These are phyloP conservation scores for Ophiostoma perfectum DNA, from an alignment of 2,329 filamentous ascomycete genomes.

Conservation along the genomic window DNA sequence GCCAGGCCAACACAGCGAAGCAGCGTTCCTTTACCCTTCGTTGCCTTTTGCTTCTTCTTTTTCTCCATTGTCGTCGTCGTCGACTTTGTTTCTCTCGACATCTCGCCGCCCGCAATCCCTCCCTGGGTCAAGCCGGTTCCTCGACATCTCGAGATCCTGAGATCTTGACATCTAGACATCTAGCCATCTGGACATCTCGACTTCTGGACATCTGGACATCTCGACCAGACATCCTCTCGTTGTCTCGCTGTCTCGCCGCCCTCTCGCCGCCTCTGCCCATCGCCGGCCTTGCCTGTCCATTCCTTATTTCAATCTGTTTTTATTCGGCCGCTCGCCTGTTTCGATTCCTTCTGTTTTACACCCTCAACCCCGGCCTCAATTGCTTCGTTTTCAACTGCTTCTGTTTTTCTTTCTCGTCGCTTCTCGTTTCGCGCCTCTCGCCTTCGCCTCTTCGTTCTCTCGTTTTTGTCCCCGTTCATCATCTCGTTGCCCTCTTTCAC, in stretches of 20 bases:
- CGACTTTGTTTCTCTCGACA: not conserved
- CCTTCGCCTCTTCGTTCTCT: not conserved
- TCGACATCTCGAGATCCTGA: not conserved
- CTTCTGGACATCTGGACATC: not conserved
- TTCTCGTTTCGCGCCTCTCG: not conserved
- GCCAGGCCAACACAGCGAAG: slow-evolving; percentile 15
- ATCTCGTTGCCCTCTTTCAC: not conserved
- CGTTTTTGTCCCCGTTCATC: not conserved
- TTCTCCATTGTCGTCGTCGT: not conserved
- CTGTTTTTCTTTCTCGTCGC: too few species aligned
- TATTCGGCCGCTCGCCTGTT: slow-evolving; percentile 6
- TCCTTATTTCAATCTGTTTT: not conserved
- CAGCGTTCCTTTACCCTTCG: slow-evolving; percentile 9
- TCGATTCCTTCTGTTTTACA: not conserved
- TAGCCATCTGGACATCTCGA: too few species aligned
- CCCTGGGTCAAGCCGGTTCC: not conserved
- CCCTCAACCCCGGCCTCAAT: too few species aligned
- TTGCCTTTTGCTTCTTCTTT: slow-evolving; percentile 13
- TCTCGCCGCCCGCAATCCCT: not conserved
- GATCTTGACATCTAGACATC: not conserved
- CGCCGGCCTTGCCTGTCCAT: not conserved
- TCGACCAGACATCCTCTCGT: not conserved
- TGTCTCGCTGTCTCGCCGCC: not conserved
- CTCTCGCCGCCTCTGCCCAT: not conserved
- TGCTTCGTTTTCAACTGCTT: too few species aligned